Percentiles rank a stretch among this genome's conserved stretches.
phyloP scores from a whole-genome alignment of 805 yeast species.

The Torulaspora quercuum region DNA sequence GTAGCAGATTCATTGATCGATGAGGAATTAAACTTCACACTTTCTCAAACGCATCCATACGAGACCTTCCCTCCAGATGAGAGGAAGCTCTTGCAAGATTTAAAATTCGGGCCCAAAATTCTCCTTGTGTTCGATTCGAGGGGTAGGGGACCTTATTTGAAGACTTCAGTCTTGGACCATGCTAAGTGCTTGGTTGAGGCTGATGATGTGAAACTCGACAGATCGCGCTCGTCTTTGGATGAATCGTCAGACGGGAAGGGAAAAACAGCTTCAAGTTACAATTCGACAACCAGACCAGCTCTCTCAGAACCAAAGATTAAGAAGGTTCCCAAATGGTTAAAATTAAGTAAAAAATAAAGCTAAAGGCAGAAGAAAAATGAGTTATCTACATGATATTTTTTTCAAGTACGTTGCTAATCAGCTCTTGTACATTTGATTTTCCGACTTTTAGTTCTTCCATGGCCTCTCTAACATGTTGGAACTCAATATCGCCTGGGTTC shows the following conservation, averaged over 20 bases:
- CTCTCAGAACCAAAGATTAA: slow-evolving; percentile 16
- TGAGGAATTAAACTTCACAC: slow-evolving; percentile 35
- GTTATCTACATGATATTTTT: slow-evolving; percentile 11
- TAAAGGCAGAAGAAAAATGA: not conserved
- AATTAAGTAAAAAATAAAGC: slow-evolving; percentile 37
- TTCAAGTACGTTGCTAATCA: slow-evolving; percentile 8
- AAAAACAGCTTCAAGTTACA: not conserved
- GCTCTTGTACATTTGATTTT: slow-evolving; percentile 3
- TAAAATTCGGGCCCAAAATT: slow-evolving; percentile 47
- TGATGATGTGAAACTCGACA: slow-evolving; percentile 22
- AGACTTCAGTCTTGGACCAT: slow-evolving; percentile 26
- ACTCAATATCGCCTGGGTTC: slow-evolving; percentile 18
- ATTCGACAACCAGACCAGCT: no score
- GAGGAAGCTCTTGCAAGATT: slow-evolving; percentile 37
- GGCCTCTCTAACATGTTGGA: slow-evolving; percentile 16
- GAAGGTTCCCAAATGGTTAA: slow-evolving; percentile 42
- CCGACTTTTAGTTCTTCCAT: slow-evolving; percentile 17
- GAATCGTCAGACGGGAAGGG: not conserved
- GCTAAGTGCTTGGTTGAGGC: slow-evolving; percentile 38
- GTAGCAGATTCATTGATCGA: slow-evolving; percentile 33
- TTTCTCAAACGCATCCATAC: slow-evolving; percentile 51
- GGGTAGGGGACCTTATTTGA: slow-evolving; percentile 30
- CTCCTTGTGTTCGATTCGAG: slow-evolving; percentile 39
- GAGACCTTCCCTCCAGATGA: slow-evolving; percentile 33
- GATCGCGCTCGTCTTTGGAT: not conserved